These are phyloP conservation scores for Volvox reticuliferus DNA, from an alignment of 139 green algal species.

Conservation along the genomic window DNA sequence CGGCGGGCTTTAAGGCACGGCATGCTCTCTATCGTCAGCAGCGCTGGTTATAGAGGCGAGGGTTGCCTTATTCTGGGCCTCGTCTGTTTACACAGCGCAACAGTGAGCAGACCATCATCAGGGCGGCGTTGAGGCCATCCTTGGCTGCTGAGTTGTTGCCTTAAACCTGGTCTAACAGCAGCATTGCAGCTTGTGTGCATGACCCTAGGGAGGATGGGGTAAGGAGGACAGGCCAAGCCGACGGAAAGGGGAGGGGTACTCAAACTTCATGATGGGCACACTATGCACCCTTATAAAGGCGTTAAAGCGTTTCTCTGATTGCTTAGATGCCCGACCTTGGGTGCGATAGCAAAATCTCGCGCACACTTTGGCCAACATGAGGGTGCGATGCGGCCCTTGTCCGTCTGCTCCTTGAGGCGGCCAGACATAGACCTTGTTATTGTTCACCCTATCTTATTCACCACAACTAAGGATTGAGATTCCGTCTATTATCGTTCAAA, in stretches of 20 bases:
- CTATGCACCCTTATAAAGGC: not conserved
- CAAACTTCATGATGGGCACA: not conserved
- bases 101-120: conserved; percentile 24
- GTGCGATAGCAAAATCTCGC: not conserved
- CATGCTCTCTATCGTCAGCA: not conserved
- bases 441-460: too few species aligned
- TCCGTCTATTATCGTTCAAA: too few species aligned
- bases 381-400: not conserved
- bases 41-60: conserved; percentile 18
- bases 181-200: not conserved
- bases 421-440: not conserved
- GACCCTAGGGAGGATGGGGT: too few species aligned
- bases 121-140: conserved; percentile 27
- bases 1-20: not conserved
- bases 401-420: not conserved
- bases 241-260: too few species aligned
- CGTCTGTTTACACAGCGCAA: conserved; percentile 36
- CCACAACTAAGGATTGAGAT: too few species aligned
- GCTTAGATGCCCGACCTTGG: not conserved
- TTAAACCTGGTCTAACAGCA: conserved; percentile 39
- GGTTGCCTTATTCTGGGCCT: conserved; percentile 7
- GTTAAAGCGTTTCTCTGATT: not conserved
- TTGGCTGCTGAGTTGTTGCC: conserved; percentile 25
- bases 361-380: not conserved
- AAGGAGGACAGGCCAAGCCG: too few species aligned